These are phyloP conservation scores for Ormosia semicastrata DNA, from an alignment of 306 rosid species.

Conservation along the genomic window DNA sequence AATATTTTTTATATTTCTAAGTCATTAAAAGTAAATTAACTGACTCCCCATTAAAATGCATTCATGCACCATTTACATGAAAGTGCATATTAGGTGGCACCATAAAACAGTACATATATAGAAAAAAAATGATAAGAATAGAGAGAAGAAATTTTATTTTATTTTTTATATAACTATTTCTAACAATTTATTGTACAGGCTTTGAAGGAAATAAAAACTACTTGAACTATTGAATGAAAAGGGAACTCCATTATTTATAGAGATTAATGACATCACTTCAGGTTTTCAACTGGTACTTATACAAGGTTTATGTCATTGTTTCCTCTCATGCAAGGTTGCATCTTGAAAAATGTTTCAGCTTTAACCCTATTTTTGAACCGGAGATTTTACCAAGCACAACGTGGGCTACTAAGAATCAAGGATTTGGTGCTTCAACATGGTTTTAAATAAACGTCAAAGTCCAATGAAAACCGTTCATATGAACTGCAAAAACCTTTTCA, in stretches of 20 bases:
- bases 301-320: background rate
- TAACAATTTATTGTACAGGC: too few relatives aligned
- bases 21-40: too few relatives aligned
- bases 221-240: background rate
- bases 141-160: too few relatives aligned
- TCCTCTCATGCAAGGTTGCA: background rate
- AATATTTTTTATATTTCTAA: too few relatives aligned
- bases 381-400: constrained; percentile 1
- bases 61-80: too few relatives aligned
- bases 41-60: too few relatives aligned
- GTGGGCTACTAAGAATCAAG: background rate
- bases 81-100: too few relatives aligned
- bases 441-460: background rate
- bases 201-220: too few relatives aligned
- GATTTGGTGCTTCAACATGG: background rate
- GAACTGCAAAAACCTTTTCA: background rate
- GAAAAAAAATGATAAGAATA: too few relatives aligned
- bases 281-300: background rate
- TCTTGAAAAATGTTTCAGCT: background rate
- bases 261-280: background rate
- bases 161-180: too few relatives aligned
- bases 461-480: background rate
- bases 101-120: too few relatives aligned
- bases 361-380: background rate
- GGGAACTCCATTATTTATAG: background rate